Evolutionary conservation across 305 asterid species (phyloP), one percentile per base, ranked within the genome.

Genomic region (Fraxinus sp.): DNA sequence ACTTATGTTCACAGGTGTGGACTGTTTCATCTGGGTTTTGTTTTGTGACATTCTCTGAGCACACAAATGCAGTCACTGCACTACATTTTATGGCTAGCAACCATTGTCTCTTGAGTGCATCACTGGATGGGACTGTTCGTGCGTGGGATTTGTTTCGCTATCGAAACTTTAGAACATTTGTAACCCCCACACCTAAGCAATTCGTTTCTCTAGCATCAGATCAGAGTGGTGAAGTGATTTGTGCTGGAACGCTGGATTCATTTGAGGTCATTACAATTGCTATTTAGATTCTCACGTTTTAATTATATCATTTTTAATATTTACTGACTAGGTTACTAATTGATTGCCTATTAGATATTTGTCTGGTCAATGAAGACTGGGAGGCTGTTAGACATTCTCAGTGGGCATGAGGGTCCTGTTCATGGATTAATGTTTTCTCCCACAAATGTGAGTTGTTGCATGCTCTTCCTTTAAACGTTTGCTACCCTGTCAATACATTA

Each of bases 321-420:
- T 7, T 84, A 73, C 88, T 89, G 82, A 89, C 35, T 32, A 18
- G 22, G 80, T 75, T 78, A 32, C 78, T 85, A 3, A 55, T 52
- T 75, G 72, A 22, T 74, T 88, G 81, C 78, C 11, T 73, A 71
- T 22, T 86, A 96, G 99, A 91, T 94, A 84, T 96, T 89, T 88
- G 98, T 94, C 80, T 96, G 99, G 99, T 96, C 99, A 74, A 96
- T 96, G 99, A 96, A 93, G 92, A 94, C 98, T 0, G 98, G 97
- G 74, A 89, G 97, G 83, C 83, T 96, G 71, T 85, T 96, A 88
- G 99, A 96, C 46, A 90, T 93, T 89, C 98, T 96, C 84, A 96
- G 99, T 22, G 98, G 99, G 75, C 99, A 96, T 62, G 97, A 93
- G 87, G 99, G 97, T 82, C 99, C 99, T 82, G 99, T 96, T 81